These are phyloP conservation scores for Blastobotrys americana DNA, from an alignment of 805 yeast species.

Conservation along the genomic window DNA sequence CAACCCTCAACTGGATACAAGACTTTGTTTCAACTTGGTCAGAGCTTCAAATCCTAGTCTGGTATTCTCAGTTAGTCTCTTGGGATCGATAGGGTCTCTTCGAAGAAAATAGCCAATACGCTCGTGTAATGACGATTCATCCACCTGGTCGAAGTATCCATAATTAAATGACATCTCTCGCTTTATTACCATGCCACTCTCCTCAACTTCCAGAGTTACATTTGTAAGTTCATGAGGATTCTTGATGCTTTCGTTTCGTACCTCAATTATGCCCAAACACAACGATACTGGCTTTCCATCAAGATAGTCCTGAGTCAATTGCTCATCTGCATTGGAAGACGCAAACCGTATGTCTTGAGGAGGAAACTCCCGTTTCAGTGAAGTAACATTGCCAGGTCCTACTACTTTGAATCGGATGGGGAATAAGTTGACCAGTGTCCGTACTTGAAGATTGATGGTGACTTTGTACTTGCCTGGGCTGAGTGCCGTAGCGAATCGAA, in stretches of 20 bases:
- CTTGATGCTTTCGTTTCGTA: constrained; percentile 1
- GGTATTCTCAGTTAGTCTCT: background rate
- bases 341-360: constrained; percentile 4
- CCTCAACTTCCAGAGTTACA: constrained; percentile 31
- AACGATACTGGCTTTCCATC: constrained; percentile 8
- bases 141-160: constrained; percentile 3
- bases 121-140: background rate
- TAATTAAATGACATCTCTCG: constrained; percentile 10
- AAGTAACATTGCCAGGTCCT: constrained; percentile 1
- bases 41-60: background rate
- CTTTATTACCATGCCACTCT: constrained; percentile 18
- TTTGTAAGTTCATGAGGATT: constrained; percentile 3
- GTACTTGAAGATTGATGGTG: constrained; percentile 4
- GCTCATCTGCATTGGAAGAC: background rate
- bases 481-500: constrained; percentile 9
- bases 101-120: background rate
- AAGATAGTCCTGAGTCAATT: constrained; percentile 2
- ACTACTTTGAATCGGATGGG: constrained; percentile 11
- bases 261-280: constrained; percentile 13
- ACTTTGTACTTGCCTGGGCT: constrained; percentile 7
- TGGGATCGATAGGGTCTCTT: background rate
- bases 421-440: constrained; percentile 4
- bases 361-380: constrained; percentile 3
- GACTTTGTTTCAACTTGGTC: background rate
- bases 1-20: no score